Evolutionary conservation across 2,329 filamentous ascomycete genomes (phyloP).

Genomic region (Coniosporium tulheliwenetii): DNA sequence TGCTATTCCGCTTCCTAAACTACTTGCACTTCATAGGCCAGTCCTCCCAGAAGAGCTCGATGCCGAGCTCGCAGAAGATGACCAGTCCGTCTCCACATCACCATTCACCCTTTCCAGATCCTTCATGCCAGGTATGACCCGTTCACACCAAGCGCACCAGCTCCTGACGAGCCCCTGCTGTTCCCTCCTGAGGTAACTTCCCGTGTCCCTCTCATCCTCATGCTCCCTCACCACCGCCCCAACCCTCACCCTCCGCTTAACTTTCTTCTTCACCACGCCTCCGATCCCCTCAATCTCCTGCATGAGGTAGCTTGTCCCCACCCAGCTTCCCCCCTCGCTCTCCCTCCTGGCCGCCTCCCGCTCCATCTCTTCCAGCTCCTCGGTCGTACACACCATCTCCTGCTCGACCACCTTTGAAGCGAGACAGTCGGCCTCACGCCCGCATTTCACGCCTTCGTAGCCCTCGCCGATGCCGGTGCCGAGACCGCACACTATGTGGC

Average conservation of each 20-base stretch:
- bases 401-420: constrained; percentile 63
- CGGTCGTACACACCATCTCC: constrained; percentile 74
- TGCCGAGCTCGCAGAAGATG: neutral
- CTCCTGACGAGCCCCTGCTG: constrained; percentile 51
- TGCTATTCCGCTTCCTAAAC: too few relatives aligned
- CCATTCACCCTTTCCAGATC: constrained; percentile 16
- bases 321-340: constrained; percentile 25
- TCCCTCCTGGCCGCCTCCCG: constrained; percentile 14
- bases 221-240: constrained; percentile 77
- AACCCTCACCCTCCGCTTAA: constrained; percentile 66
- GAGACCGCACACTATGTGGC: constrained; percentile 59
- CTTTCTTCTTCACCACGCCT: constrained; percentile 72
- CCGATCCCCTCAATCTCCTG: constrained; percentile 90
- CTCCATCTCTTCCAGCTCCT: constrained; percentile 43
- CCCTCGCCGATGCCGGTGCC: constrained; percentile 82
- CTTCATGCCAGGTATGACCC: constrained; percentile 49
- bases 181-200: constrained; percentile 55
- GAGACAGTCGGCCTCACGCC: constrained; percentile 61
- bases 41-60: neutral
- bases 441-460: constrained; percentile 76
- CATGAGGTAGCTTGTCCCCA: constrained; percentile 58
- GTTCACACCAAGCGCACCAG: constrained; percentile 86
- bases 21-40: too few relatives aligned
- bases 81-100: constrained; percentile 1
- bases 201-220: constrained; percentile 57